These are phyloP conservation scores for Scutellaria minor DNA, from an alignment of 257 asterid species.

Conservation along the genomic window DNA sequence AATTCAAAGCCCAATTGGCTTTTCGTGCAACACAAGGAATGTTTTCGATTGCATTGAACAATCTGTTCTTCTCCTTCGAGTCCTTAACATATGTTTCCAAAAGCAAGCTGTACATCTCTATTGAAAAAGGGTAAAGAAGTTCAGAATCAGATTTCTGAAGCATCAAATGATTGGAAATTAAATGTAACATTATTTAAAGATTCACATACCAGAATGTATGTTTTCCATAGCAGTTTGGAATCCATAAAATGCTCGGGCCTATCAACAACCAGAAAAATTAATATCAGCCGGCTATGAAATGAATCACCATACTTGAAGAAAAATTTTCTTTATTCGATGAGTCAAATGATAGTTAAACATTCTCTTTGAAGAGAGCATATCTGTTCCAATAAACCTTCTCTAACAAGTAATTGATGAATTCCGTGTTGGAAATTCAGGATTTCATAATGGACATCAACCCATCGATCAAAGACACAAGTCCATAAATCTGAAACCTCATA, in stretches of 20 bases:
- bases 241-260: slow-evolving; percentile 94
- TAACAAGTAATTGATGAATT: too few relatives aligned
- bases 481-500: not conserved
- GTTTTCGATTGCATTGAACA: slow-evolving; percentile 69
- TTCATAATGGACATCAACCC: too few relatives aligned
- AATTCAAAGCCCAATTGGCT: slow-evolving; percentile 83
- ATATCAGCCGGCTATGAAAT: slow-evolving; percentile 26
- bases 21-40: slow-evolving; percentile 71
- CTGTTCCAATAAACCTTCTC: too few relatives aligned
- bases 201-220: slow-evolving; percentile 70
- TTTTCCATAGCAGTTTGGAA: slow-evolving; percentile 85
- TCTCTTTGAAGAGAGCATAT: too few relatives aligned
- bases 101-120: slow-evolving; percentile 92
- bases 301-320: too few relatives aligned
- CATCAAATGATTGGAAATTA: slow-evolving; percentile 11
- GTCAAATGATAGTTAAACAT: too few relatives aligned
- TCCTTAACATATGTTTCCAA: slow-evolving; percentile 83
- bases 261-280: slow-evolving; percentile 31
- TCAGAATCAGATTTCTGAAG: slow-evolving; percentile 35
- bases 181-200: slow-evolving; percentile 26
- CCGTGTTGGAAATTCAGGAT: too few relatives aligned
- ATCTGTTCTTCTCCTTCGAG: slow-evolving; percentile 60
- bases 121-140: slow-evolving; percentile 27
- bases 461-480: too few relatives aligned
- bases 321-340: too few relatives aligned